Percentiles rank a stretch among this genome's conserved stretches.
These are phyloP conservation scores for Cercospora sojina DNA, from an alignment of 2,329 filamentous ascomycete species.

Conservation along the genomic window DNA sequence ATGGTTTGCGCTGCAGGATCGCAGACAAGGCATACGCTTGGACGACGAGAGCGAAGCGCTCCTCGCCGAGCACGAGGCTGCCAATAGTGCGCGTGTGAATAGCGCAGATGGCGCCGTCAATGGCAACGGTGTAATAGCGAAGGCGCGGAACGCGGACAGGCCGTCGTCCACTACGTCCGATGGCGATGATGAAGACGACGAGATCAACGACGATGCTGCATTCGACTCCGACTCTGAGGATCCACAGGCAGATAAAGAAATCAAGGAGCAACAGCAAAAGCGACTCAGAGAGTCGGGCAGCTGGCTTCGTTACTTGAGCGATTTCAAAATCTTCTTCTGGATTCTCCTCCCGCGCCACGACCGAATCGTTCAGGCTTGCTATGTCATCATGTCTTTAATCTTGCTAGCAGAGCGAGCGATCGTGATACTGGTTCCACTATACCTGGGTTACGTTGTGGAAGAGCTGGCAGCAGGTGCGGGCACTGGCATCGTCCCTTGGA, in stretches of 20 bases:
- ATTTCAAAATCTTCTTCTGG: constrained; percentile 72
- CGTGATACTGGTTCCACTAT: constrained; percentile 75
- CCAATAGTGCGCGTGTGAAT: not conserved
- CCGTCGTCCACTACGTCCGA: constrained; percentile 10
- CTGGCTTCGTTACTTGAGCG: constrained; percentile 74
- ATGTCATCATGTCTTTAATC: constrained; percentile 65
- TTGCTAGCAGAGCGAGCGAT: constrained; percentile 69
- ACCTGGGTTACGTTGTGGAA: constrained; percentile 76
- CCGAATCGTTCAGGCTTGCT: constrained; percentile 64
- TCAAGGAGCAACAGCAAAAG: constrained; percentile 56
- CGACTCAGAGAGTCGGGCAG: constrained; percentile 71
- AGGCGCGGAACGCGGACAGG: constrained; percentile 8
- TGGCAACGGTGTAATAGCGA: constrained; percentile 18
- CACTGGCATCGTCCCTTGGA: constrained; percentile 52
- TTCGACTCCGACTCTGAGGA: constrained; percentile 51
- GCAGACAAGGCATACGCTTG: constrained; percentile 17
- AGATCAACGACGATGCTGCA: constrained; percentile 21
- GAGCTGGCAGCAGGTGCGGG: constrained; percentile 56
- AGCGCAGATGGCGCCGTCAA: constrained; percentile 14
- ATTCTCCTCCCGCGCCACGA: constrained; percentile 75
- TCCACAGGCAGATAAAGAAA: constrained; percentile 56
- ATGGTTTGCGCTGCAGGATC: constrained; percentile 23
- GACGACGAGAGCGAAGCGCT: constrained; percentile 32
- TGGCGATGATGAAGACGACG: constrained; percentile 13
- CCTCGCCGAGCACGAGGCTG: constrained; percentile 8